Evolutionary conservation across 371 early-diverging fungal species (phyloP).

Genomic region (Mortierella sp.): DNA sequence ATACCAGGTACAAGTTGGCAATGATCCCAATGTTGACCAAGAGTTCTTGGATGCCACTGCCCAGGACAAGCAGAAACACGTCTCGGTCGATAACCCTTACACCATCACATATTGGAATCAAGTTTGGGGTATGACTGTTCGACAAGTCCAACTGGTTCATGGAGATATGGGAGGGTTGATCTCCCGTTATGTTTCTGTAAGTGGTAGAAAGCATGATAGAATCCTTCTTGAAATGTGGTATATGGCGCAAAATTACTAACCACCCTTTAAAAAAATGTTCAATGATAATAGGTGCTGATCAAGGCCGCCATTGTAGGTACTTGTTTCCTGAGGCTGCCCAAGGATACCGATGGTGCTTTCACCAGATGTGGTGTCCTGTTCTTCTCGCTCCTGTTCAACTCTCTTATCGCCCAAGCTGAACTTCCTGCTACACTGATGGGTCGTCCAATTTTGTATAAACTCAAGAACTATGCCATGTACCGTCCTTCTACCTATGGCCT

Average conservation of each 20-base stretch:
- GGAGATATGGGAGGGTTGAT: constrained; percentile 63
- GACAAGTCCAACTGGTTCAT: constrained; percentile 68
- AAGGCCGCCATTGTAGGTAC: constrained; percentile 76
- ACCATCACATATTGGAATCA: constrained; percentile 73
- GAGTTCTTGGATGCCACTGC: constrained; percentile 65
- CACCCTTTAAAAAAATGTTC: constrained; percentile 50
- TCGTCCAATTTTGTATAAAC: constrained; percentile 72
- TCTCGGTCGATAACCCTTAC: constrained; percentile 65
- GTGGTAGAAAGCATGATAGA: not conserved
- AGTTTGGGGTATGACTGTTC: constrained; percentile 66
- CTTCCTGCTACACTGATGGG: constrained; percentile 62
- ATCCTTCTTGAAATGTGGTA: too few relatives aligned
- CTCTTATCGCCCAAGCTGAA: constrained; percentile 64
- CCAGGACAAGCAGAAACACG: constrained; percentile 67
- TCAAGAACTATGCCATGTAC: constrained; percentile 70
- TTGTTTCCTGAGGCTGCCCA: constrained; percentile 68
- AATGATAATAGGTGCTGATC: constrained; percentile 60
- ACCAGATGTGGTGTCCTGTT: constrained; percentile 77
- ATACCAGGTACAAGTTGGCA: constrained; percentile 55
- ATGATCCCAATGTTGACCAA: constrained; percentile 46
- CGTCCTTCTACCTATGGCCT: constrained; percentile 68
- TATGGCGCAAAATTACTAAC: not conserved
- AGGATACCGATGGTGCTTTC: constrained; percentile 66
- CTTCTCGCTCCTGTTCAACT: constrained; percentile 63
- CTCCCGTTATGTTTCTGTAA: constrained; percentile 65